Conservation (phyloP, 2,329 filamentous ascomycete genomes). For the Colletotrichum incanum region DNA sequence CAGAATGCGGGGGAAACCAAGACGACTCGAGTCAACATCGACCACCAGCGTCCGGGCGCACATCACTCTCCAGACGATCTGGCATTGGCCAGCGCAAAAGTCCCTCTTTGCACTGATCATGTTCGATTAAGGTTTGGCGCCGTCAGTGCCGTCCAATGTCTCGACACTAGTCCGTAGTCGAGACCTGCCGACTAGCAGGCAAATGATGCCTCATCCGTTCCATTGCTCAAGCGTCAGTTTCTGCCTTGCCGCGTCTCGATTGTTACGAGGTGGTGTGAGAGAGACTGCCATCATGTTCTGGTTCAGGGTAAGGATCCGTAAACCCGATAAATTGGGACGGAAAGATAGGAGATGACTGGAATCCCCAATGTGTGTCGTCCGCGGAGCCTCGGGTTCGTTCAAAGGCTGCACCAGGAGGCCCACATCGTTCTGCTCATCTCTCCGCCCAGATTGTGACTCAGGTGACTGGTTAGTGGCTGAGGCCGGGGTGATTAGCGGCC, state of each 20-base stretch:
- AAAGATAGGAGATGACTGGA: slow-evolving; percentile 21
- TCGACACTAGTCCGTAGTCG: slow-evolving; percentile 6
- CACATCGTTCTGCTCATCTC: slow-evolving; percentile 32
- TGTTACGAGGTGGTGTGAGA: slow-evolving; percentile 2
- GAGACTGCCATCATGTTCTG: neutral
- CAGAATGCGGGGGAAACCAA: neutral
- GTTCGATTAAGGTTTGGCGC: slow-evolving; percentile 42
- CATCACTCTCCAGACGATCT: neutral
- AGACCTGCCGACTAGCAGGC: neutral
- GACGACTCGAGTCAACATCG: slow-evolving; percentile 20
- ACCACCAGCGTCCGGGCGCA: slow-evolving; percentile 4
- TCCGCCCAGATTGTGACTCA: slow-evolving; percentile 28
- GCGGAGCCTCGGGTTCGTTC: slow-evolving; percentile 14
- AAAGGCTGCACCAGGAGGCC: slow-evolving; percentile 1
- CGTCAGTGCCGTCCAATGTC: slow-evolving; percentile 33
- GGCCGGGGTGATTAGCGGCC: slow-evolving; percentile 32
- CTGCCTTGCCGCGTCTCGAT: slow-evolving; percentile 1
- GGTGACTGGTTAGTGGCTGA: slow-evolving; percentile 35
- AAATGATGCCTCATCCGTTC: slow-evolving; percentile 13
- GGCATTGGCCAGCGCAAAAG: slow-evolving; percentile 27
- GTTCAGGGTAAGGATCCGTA: slow-evolving; percentile 1
- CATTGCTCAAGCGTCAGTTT: slow-evolving; percentile 24
- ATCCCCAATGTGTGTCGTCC: slow-evolving; percentile 9
- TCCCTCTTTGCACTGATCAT: slow-evolving; percentile 22
- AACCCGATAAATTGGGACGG: slow-evolving; percentile 24